These are phyloP conservation scores for Scenedesmus sp. DNA, from an alignment of 163 green algal genomes.

Conservation along the genomic window DNA sequence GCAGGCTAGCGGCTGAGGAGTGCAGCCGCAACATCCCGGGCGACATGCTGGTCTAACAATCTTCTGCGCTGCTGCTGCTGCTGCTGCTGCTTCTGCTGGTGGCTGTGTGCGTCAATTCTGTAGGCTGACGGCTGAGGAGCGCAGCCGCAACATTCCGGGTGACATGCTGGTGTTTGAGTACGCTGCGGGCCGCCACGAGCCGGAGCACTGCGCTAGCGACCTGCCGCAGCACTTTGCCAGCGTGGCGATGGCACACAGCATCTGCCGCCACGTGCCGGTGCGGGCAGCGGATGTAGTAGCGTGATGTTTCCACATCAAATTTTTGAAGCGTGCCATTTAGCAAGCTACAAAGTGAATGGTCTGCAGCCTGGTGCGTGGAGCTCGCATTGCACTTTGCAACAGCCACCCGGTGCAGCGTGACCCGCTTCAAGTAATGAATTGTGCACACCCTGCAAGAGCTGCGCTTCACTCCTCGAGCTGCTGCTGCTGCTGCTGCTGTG, in stretches of 20 bases:
- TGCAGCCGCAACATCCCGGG: constrained; percentile 78
- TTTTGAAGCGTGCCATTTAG: too few species aligned
- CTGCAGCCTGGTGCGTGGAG: too few species aligned
- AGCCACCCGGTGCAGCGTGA: too few species aligned
- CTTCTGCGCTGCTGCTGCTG: not conserved
- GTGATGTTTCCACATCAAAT: too few species aligned
- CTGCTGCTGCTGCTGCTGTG: constrained; percentile 44
- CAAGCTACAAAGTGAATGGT: too few species aligned
- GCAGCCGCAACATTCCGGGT: constrained; percentile 79
- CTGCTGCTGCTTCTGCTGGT: not conserved
- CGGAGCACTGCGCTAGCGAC: constrained; percentile 77
- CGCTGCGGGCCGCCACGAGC: constrained; percentile 53
- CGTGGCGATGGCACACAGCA: constrained; percentile 9
- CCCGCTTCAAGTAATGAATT: not conserved
- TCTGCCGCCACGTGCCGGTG: constrained; percentile 1
- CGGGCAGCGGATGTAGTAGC: too few species aligned
- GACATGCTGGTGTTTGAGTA: constrained; percentile 79
- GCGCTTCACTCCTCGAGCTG: not conserved
- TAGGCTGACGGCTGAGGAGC: constrained; percentile 76
- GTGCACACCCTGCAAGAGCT: not conserved
- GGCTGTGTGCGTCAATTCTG: too few species aligned
- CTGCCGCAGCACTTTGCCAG: constrained; percentile 65
- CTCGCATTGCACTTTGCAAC: too few species aligned
- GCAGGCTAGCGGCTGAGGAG: constrained; percentile 75
- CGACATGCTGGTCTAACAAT: constrained; percentile 70